Evolutionary conservation across 164 flowering plant genomes (phyloP).

Genomic region (Aristolochia contorta): DNA sequence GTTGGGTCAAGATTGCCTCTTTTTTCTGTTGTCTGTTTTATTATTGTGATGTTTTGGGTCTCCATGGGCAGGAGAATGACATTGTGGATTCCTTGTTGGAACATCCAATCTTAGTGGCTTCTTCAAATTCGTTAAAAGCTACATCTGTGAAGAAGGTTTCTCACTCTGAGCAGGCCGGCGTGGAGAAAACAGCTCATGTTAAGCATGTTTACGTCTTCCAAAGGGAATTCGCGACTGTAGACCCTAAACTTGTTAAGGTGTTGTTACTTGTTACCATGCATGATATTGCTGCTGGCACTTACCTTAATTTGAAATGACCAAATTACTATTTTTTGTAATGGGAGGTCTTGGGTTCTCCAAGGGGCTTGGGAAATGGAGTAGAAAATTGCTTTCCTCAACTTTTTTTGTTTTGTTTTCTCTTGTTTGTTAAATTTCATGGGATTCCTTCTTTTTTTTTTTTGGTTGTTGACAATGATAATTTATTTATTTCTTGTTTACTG

Average conservation of each 20-base stretch:
- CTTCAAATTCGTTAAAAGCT: conserved; percentile 48
- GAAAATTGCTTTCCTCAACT: too few species aligned
- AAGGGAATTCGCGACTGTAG: conserved; percentile 89
- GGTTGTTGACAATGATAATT: conserved; percentile 6
- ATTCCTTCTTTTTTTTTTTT: neutral
- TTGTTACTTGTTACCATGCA: neutral
- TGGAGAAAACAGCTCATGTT: conserved; percentile 9
- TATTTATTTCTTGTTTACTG: conserved; percentile 1
- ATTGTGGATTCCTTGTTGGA: conserved; percentile 26
- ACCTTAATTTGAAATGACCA: too few species aligned
- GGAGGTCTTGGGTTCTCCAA: too few species aligned
- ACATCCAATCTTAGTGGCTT: conserved; percentile 43
- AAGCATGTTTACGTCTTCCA: conserved; percentile 80
- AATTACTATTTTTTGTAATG: neutral
- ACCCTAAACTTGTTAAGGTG: conserved; percentile 80
- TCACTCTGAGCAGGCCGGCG: conserved; percentile 14
- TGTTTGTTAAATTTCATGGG: neutral
- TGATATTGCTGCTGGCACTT: too few species aligned
- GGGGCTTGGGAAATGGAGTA: too few species aligned
- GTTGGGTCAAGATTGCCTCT: too few species aligned
- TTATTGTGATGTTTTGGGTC: too few species aligned
- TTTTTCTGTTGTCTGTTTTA: too few species aligned
- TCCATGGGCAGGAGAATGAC: too few species aligned
- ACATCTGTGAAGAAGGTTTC: conserved; percentile 52
- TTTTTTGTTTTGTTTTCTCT: neutral